phyloP scores from a whole-genome alignment of 345 rosid genomes.

The Corchorus capsularis region DNA sequence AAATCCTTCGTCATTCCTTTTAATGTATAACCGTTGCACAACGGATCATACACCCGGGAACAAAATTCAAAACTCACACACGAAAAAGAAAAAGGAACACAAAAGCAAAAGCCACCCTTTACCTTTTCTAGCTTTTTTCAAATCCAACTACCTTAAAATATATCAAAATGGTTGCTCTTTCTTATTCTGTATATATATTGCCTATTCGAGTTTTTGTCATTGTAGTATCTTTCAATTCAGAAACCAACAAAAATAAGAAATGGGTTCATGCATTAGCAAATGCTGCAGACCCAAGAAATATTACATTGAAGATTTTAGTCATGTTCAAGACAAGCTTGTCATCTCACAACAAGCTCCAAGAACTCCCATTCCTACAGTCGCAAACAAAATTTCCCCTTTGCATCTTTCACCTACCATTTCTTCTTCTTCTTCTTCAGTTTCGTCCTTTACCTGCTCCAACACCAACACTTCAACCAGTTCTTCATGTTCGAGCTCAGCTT shows the following conservation, averaged over 20 bases:
- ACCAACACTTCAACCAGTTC: slow-evolving; percentile 32
- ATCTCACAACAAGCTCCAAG: slow-evolving; percentile 43
- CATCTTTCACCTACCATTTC: slow-evolving; percentile 47
- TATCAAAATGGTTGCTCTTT: too few relatives aligned
- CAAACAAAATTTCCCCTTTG: slow-evolving; percentile 44
- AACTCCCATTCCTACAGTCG: slow-evolving; percentile 17
- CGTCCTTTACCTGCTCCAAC: slow-evolving; percentile 39
- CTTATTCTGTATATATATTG: too few relatives aligned
- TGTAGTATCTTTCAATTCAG: neutral
- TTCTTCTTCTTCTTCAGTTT: slow-evolving; percentile 24
- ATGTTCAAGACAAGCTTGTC: slow-evolving; percentile 68
- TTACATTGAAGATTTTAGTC: slow-evolving; percentile 34
- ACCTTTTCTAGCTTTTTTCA: too few relatives aligned
- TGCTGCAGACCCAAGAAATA: slow-evolving; percentile 48
- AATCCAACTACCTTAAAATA: too few relatives aligned
- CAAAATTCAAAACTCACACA: too few relatives aligned
- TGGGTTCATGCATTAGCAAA: slow-evolving; percentile 91
- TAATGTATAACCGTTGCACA: too few relatives aligned
- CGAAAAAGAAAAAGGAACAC: too few relatives aligned
- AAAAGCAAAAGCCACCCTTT: too few relatives aligned
- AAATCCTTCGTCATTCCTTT: too few relatives aligned
- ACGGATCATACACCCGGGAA: too few relatives aligned
- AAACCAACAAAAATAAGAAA: slow-evolving; percentile 21
- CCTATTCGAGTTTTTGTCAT: neutral
- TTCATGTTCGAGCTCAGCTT: slow-evolving; percentile 47